These are phyloP conservation scores for Rosellinia necatrix DNA, from an alignment of 2,329 filamentous ascomycete genomes.

Conservation along the genomic window DNA sequence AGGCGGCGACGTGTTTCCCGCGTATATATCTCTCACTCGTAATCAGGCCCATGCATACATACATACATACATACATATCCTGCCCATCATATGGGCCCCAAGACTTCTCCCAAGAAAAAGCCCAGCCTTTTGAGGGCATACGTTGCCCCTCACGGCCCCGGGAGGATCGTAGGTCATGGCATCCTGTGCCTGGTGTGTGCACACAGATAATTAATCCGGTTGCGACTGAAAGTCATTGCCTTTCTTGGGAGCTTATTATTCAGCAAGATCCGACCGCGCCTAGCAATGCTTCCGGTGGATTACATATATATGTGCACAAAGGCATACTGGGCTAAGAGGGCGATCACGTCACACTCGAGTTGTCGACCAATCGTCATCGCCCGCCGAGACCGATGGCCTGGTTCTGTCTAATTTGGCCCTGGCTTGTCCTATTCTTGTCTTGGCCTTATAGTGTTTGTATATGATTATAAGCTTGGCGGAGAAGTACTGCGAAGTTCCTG, in stretches of 20 bases:
- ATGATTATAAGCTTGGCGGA: slow-evolving; percentile 7
- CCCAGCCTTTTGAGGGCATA: neutral
- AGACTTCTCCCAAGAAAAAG: slow-evolving; percentile 8
- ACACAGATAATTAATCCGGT: neutral
- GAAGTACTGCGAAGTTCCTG: slow-evolving; percentile 15
- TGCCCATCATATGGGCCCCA: neutral
- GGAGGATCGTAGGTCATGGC: neutral
- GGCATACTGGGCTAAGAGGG: neutral
- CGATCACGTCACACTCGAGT: neutral
- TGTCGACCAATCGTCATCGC: neutral
- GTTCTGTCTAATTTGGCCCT: neutral
- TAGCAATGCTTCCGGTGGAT: neutral
- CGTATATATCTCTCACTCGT: neutral
- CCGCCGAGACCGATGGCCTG: slow-evolving; percentile 6
- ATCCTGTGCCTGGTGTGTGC: neutral
- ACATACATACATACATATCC: too few species aligned
- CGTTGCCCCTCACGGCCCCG: neutral
- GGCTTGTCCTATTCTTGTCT: neutral
- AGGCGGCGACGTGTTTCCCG: neutral
- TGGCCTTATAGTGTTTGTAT: slow-evolving; percentile 1
- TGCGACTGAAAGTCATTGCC: too few species aligned
- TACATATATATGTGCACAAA: neutral
- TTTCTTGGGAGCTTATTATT: too few species aligned
- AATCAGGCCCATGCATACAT: neutral
- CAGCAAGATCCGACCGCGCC: too few species aligned